Percentiles rank a stretch among this genome's conserved stretches.
These are phyloP conservation scores for Rhizopogon rudus DNA, from an alignment of 768 basidiomycete species.

Conservation along the genomic window DNA sequence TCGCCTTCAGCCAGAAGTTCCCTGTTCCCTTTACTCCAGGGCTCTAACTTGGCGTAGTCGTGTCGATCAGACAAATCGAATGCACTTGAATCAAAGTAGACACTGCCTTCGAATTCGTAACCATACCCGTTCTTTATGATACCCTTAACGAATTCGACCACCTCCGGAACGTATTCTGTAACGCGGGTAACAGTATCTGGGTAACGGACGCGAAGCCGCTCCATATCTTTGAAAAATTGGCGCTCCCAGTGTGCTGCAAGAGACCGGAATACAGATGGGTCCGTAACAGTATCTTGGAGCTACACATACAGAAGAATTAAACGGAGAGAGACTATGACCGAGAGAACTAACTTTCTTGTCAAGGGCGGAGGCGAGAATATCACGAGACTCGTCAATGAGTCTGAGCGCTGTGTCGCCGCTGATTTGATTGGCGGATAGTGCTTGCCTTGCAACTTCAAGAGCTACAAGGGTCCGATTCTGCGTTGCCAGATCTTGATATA, in stretches of 20 bases:
- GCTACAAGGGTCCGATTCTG: constrained; percentile 52
- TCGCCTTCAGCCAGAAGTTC: constrained; percentile 90
- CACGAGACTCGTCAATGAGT: constrained; percentile 71
- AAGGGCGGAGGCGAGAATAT: constrained; percentile 67
- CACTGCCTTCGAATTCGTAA: constrained; percentile 71
- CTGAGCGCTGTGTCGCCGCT: constrained; percentile 41
- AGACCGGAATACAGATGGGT: constrained; percentile 79
- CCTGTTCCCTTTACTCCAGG: constrained; percentile 92
- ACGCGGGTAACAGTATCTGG: constrained; percentile 93
- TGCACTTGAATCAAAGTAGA: constrained; percentile 85
- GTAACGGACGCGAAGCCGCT: constrained; percentile 74
- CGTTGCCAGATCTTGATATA: constrained; percentile 11
- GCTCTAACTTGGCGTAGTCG: constrained; percentile 90
- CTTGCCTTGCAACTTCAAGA: constrained; percentile 42
- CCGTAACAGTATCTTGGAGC: constrained; percentile 77
- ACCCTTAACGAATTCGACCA: constrained; percentile 80
- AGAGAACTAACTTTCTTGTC: constrained; percentile 60
- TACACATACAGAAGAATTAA: constrained; percentile 22
- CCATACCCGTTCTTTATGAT: constrained; percentile 82
- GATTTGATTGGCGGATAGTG: constrained; percentile 36
- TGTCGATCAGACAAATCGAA: constrained; percentile 79
- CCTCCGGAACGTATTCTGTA: constrained; percentile 95
- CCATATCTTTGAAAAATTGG: constrained; percentile 91
- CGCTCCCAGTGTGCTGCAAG: constrained; percentile 87
- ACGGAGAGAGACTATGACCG: constrained; percentile 4